phyloP scores from a whole-genome alignment of 2,329 filamentous ascomycete species.

The Juglanconis juglandina region DNA sequence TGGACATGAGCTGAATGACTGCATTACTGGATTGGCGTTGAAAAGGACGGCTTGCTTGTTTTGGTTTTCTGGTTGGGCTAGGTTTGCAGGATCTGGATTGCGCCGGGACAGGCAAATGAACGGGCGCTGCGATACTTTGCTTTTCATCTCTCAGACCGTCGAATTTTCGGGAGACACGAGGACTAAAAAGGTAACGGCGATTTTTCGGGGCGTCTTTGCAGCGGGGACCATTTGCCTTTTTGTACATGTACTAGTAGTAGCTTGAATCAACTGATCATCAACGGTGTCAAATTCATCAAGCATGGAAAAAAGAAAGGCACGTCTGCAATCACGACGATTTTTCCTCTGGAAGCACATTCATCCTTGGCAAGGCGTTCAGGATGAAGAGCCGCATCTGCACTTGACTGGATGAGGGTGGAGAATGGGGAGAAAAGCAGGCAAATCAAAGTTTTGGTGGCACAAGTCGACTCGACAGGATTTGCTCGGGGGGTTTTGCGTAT shows the following conservation, averaged over 20 bases:
- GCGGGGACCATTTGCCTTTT: conserved; percentile 9
- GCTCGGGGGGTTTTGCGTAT: conserved; percentile 8
- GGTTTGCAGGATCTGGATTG: conserved; percentile 6
- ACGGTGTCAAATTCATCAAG: neutral
- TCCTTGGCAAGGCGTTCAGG: neutral
- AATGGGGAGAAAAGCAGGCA: neutral
- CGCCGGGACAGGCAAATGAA: neutral
- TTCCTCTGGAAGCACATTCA: neutral
- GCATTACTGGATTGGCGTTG: conserved; percentile 17
- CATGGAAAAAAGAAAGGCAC: neutral
- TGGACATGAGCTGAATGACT: conserved; percentile 36
- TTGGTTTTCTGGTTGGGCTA: conserved; percentile 1
- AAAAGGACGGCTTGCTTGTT: conserved; percentile 1
- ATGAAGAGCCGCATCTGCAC: neutral
- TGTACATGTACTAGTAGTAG: conserved; percentile 18
- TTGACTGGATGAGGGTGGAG: conserved; percentile 7
- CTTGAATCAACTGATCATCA: neutral
- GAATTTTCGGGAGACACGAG: neutral
- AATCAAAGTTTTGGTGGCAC: conserved; percentile 5
- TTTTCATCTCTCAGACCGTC: neutral
- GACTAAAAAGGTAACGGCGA: conserved; percentile 18
- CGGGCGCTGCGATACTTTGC: conserved; percentile 5
- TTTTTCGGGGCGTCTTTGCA: conserved; percentile 33
- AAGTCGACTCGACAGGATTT: neutral
- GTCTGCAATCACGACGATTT: neutral